These are phyloP conservation scores for Sclerotinia nivalis DNA, from an alignment of 2,329 filamentous ascomycete species.

Conservation along the genomic window DNA sequence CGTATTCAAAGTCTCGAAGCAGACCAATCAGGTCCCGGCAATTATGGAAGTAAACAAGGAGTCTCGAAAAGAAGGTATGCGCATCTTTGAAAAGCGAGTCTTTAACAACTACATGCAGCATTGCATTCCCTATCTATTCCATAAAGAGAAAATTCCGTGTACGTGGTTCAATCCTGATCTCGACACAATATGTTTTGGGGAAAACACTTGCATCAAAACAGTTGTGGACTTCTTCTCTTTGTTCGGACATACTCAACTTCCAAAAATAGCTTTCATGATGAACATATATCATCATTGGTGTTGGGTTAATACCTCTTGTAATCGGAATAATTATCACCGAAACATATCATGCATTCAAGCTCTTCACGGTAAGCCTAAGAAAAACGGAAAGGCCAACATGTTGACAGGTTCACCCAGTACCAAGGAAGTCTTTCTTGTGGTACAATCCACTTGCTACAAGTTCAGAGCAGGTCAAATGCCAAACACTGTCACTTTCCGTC, in stretches of 20 bases:
- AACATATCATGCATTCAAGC: background rate
- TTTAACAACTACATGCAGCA: background rate
- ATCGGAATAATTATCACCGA: too few species aligned
- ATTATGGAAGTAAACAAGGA: slow-evolving; percentile 6
- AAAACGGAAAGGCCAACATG: background rate
- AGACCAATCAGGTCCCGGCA: background rate
- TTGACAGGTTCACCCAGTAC: background rate
- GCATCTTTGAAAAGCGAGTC: background rate
- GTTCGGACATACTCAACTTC: background rate
- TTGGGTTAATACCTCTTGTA: too few species aligned
- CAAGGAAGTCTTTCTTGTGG: background rate
- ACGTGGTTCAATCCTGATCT: background rate
- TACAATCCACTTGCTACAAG: background rate
- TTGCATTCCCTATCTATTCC: background rate
- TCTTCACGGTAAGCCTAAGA: background rate
- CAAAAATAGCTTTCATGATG: background rate
- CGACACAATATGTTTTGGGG: background rate
- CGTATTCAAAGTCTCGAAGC: background rate
- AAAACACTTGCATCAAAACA: background rate
- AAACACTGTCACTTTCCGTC: background rate
- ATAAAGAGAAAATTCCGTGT: background rate
- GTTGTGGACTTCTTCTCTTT: background rate
- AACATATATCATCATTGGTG: background rate
- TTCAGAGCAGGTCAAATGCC: background rate
- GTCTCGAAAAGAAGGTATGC: background rate